Conservation (phyloP, 2,329 filamentous ascomycete species). For the Aspergillus fischeri region DNA sequence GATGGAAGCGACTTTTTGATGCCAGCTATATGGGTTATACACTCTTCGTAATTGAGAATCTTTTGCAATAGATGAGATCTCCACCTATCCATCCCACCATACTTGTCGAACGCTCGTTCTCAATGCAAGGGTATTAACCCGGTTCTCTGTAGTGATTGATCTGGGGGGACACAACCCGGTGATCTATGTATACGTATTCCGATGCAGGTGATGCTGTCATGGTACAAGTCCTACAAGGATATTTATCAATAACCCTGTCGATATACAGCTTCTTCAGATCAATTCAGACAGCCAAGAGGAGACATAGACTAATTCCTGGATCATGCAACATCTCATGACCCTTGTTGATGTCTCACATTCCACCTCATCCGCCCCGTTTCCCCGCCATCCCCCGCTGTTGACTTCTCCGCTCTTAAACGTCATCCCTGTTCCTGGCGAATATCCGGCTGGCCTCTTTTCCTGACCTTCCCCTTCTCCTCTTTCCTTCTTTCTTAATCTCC, state of each 20-base stretch:
- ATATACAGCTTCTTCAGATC: background rate
- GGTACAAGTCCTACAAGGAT: background rate
- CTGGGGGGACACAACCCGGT: background rate
- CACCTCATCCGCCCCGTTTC: background rate
- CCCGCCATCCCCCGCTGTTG: background rate
- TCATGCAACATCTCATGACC: background rate
- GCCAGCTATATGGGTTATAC: background rate
- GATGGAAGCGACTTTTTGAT: background rate
- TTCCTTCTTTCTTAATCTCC: background rate
- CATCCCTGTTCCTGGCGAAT: constrained; percentile 14
- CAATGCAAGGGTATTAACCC: background rate
- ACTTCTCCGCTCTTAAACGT: constrained; percentile 8
- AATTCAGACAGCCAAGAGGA: background rate
- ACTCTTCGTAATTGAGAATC: background rate
- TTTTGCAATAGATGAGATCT: background rate
- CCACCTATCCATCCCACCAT: background rate
- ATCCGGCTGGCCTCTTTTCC: background rate
- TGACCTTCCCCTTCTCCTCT: constrained; percentile 5
- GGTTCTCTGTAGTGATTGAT: background rate
- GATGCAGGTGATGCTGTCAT: background rate
- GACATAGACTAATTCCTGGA: too few species aligned
- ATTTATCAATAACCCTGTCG: background rate
- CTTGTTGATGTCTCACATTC: background rate
- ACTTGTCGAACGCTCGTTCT: background rate
- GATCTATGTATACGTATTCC: background rate